These are phyloP conservation scores for Fistulinella cinereoalba DNA, from an alignment of 1,284 basidiomycete genomes.

Conservation along the genomic window DNA sequence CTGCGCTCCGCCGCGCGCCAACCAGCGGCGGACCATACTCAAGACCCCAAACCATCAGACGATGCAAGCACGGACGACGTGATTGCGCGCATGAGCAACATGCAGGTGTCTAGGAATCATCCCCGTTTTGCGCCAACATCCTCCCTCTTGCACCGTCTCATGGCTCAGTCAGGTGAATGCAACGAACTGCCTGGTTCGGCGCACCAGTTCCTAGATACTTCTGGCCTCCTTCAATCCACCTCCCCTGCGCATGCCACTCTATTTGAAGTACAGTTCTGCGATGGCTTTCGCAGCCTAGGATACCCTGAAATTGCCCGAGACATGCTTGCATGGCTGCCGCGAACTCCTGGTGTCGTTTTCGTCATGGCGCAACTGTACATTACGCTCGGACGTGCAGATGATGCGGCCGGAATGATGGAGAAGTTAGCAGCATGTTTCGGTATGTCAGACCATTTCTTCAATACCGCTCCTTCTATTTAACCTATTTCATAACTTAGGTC, in stretches of 20 bases:
- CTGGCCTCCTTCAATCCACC: slow-evolving; percentile 61
- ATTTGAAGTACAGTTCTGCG: slow-evolving; percentile 70
- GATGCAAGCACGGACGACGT: slow-evolving; percentile 58
- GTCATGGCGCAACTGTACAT: slow-evolving; percentile 69
- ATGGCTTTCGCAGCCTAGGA: slow-evolving; percentile 63
- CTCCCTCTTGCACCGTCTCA: slow-evolving; percentile 69
- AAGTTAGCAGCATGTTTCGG: slow-evolving; percentile 77
- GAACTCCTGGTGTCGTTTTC: slow-evolving; percentile 73
- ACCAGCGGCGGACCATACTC: slow-evolving; percentile 48
- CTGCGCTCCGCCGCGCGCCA: slow-evolving; percentile 58
- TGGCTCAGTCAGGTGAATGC: slow-evolving; percentile 49
- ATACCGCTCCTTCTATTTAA: slow-evolving; percentile 11
- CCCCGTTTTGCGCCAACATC: slow-evolving; percentile 52
- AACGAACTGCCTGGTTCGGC: slow-evolving; percentile 53
- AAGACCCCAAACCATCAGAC: slow-evolving; percentile 26
- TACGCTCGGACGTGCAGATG: slow-evolving; percentile 68
- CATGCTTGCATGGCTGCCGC: slow-evolving; percentile 71
- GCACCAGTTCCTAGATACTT: slow-evolving; percentile 64
- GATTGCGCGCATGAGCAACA: slow-evolving; percentile 59
- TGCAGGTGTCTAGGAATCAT: slow-evolving; percentile 61
- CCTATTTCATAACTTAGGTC: slow-evolving; percentile 39
- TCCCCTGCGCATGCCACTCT: slow-evolving; percentile 62
- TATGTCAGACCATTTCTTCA: slow-evolving; percentile 32
- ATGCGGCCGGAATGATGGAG: slow-evolving; percentile 70
- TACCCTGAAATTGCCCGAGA: slow-evolving; percentile 63